Evolutionary conservation across 2,329 filamentous ascomycete genomes (phyloP), one percentile per base, ranked within the genome.

Genomic region (Magnaporthiopsis incrustans): DNA sequence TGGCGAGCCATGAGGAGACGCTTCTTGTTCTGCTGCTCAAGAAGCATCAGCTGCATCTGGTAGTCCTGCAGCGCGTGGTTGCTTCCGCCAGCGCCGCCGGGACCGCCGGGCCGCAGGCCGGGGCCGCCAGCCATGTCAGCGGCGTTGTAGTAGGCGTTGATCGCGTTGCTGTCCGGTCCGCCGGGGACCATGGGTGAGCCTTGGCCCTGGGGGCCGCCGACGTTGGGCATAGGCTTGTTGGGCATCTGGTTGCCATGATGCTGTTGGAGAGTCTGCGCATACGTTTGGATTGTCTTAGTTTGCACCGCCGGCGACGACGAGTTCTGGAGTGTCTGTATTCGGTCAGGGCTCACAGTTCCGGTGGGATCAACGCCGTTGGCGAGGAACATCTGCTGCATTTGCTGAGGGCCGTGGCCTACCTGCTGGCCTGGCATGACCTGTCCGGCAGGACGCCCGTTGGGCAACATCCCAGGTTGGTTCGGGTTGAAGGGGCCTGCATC

Each of bases 1-100:
- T 88, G 89, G 25, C 90, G 86, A 53, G 90, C 90, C 89, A 92
- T 92, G 81, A 92, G 87, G 61, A 94, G 81, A 25, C 90, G 82
- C 76, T 92, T 93, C 81, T 93, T 94, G 71, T 94, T 94, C 76
- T 94, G 90, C 76, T 93, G 90, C 76, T 94, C 90, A 22, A 94
- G 82, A 61, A 93, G 77, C 90, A 93, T 94, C 73, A 94, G 78
- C 74, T 94, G 90, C 90, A 93, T 93, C 78, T 94, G 90, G 71
- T 94, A 94, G 74, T 95, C 90, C 75, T 93, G 90, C 59, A 94
- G 81, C 27, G 90, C 90, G 73, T 93, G 90, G 73, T 92, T 94
- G 75, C 88, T 89, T 62, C 79, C 82, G 69, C 77, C 77, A 68
- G 81, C 76, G 65, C 76, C 79, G 56, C 77, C 80, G 33, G 80